A percentile compares a stretch with the other conserved stretches of the same genome.
phyloP scores from a whole-genome alignment of 768 basidiomycete species.

The Amylocystis lapponica region DNA sequence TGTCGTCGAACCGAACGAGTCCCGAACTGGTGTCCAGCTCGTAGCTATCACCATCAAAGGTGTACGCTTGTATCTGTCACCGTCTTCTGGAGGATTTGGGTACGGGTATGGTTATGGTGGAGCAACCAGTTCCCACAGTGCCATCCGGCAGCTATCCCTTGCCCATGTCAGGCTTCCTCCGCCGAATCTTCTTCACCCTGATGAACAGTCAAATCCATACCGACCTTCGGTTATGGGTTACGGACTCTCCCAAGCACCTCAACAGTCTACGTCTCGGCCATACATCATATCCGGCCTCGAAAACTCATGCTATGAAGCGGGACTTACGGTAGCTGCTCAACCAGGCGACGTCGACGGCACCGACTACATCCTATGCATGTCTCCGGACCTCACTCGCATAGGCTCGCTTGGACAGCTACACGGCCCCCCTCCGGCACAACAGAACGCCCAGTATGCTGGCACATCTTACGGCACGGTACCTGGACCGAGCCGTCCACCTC shows the following conservation, averaged over 20 bases:
- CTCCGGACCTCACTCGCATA: constrained; percentile 71
- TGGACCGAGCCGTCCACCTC: constrained; percentile 47
- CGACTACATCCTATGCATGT: constrained; percentile 69
- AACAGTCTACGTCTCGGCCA: constrained; percentile 45
- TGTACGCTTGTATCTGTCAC: constrained; percentile 78
- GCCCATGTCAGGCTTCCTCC: constrained; percentile 79
- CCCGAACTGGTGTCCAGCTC: constrained; percentile 65
- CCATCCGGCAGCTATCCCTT: constrained; percentile 51
- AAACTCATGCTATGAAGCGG: constrained; percentile 59
- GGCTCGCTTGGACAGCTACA: constrained; percentile 65
- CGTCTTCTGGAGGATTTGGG: constrained; percentile 32
- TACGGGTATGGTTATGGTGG: constrained; percentile 46
- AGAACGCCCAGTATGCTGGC: constrained; percentile 33
- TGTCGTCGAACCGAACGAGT: constrained; percentile 59
- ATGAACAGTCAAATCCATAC: constrained; percentile 52
- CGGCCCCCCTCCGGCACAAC: constrained; percentile 34
- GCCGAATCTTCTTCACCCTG: constrained; percentile 68
- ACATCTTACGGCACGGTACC: constrained; percentile 30
- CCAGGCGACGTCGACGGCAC: constrained; percentile 67
- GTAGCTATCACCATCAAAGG: constrained; percentile 80
- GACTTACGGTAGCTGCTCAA: constrained; percentile 66
- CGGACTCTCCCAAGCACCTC: constrained; percentile 37
- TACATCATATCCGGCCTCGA: constrained; percentile 57
- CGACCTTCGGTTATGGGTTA: constrained; percentile 45
- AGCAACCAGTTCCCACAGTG: constrained; percentile 20